Evolutionary conservation across 2,329 filamentous ascomycete genomes (phyloP).

Genomic region (Coniella vitis): DNA sequence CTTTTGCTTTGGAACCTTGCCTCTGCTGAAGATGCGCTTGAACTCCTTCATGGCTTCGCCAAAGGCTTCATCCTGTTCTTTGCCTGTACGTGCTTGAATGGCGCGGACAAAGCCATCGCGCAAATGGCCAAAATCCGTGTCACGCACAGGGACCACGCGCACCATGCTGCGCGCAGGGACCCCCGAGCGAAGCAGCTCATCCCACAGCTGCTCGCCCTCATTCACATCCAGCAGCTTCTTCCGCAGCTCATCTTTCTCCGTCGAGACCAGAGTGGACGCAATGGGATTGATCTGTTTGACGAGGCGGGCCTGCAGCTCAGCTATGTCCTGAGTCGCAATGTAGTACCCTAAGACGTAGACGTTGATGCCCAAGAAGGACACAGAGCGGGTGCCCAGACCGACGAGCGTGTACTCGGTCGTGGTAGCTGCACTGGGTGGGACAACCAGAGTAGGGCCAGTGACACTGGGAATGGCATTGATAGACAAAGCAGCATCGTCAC

Average conservation of each 20-base stretch:
- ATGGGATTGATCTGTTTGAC: constrained; percentile 68
- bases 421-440: constrained; percentile 23
- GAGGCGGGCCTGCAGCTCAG: constrained; percentile 69
- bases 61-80: constrained; percentile 67
- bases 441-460: constrained; percentile 25
- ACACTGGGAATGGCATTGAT: constrained; percentile 18
- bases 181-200: constrained; percentile 56
- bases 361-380: constrained; percentile 82
- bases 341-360: constrained; percentile 96
- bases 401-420: constrained; percentile 76
- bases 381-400: constrained; percentile 79
- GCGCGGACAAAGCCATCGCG: constrained; percentile 86
- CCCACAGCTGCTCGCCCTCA: constrained; percentile 68
- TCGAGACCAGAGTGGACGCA: constrained; percentile 76
- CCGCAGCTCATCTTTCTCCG: constrained; percentile 70
- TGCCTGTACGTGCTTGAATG: constrained; percentile 61
- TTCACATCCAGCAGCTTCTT: constrained; percentile 61
- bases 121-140: constrained; percentile 90
- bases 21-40: constrained; percentile 73
- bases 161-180: constrained; percentile 67
- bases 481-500: constrained; percentile 17
- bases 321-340: constrained; percentile 75
- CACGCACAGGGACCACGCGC: constrained; percentile 81
- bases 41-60: constrained; percentile 69
- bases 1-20: constrained; percentile 71